Evolutionary conservation across 2,329 filamentous ascomycete species (phyloP).

Genomic region (Diaporthe helianthi): DNA sequence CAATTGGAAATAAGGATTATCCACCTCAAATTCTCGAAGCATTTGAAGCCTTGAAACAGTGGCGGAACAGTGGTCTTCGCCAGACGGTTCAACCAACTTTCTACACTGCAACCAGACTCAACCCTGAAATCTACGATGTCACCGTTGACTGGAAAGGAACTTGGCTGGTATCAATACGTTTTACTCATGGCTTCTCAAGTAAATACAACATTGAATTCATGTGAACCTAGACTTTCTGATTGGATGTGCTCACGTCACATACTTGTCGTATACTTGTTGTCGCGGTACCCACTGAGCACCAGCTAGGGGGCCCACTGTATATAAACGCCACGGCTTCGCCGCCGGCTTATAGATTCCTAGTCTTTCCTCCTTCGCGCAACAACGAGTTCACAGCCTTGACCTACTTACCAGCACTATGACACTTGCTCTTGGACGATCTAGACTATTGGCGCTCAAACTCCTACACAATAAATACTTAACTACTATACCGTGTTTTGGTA

Average conservation of each 20-base stretch:
- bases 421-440: slow-evolving; percentile 56
- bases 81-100: slow-evolving; percentile 56
- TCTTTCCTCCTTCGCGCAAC: too few relatives aligned
- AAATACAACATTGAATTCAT: not conserved
- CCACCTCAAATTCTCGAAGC: slow-evolving; percentile 41
- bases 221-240: not conserved
- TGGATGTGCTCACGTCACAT: slow-evolving; percentile 12
- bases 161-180: slow-evolving; percentile 54
- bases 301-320: too few relatives aligned
- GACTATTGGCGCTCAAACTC: slow-evolving; percentile 61
- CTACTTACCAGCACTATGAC: too few relatives aligned
- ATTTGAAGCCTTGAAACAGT: slow-evolving; percentile 39
- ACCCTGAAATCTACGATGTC: slow-evolving; percentile 57
- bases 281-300: too few relatives aligned
- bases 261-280: slow-evolving; percentile 40
- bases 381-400: too few relatives aligned
- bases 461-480: too few relatives aligned
- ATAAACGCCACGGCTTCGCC: too few relatives aligned
- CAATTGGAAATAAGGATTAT: slow-evolving; percentile 38
- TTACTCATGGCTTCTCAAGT: slow-evolving; percentile 15
- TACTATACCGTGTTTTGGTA: too few relatives aligned
- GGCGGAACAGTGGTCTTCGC: slow-evolving; percentile 56
- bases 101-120: slow-evolving; percentile 56
- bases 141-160: slow-evolving; percentile 59
- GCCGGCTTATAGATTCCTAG: too few relatives aligned